Evolutionary conservation across 164 flowering plant genomes (phyloP), one percentile per base, ranked within the genome.

Genomic region (Vitis riparia): DNA sequence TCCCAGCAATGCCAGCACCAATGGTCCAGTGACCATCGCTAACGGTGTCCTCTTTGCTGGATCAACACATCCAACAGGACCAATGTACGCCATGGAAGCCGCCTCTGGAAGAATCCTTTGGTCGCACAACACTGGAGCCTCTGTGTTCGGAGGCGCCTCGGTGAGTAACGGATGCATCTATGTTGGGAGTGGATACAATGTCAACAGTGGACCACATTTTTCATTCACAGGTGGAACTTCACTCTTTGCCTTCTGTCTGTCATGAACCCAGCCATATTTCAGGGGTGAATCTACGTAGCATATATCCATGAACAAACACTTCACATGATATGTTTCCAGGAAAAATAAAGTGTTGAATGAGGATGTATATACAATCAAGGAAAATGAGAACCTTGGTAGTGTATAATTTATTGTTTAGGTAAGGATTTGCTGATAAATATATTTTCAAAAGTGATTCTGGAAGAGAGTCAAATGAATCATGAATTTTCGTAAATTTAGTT

Each of bases 1-100:
- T 23, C 87, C 85, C 1, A 70, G 64, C 63, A 78, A 81, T 44
- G 76, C 67, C 13, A 52, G 68, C 1, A 55, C 77, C 11, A 16
- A n/a, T 32, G 82, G 76, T 1, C 85, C 83, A 1, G 85, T 84
- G 11, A 73, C 80, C 0, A 53, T 79, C 9, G 83, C 80, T 3
- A 81, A 79, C 51, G 83, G 78, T 1, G 80, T 81, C 44, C 49
- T 84, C 0, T 81, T 84, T 72, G 87, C 74, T 1, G 85, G 87
- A 6, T 79, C 87, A 13, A 65, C 68, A 17, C 1, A 37, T 17
- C 11, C 52, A 5, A 23, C 50, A 13, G 87, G 87, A 8, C 77
- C 85, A 8, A 11, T 84, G 0, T 84, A 81, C 60, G 87, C 83
- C 10, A 80, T 84, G 44, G 30, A 76, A 37, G 79, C 80, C 30